These are phyloP conservation scores for Noccaea bulbosa DNA, from an alignment of 345 rosid species.

Conservation along the genomic window DNA sequence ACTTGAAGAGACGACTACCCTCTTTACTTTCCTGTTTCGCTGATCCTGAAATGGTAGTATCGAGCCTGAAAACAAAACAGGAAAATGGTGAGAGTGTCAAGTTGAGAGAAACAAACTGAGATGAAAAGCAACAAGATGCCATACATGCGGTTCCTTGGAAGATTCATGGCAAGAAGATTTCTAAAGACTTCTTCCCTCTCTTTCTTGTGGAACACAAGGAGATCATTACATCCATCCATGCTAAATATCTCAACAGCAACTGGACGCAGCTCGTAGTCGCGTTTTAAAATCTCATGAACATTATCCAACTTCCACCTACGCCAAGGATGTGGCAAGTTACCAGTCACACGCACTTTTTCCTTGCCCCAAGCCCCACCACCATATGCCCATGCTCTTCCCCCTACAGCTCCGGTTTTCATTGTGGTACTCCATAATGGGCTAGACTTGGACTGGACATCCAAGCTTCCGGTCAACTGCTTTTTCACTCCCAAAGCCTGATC, in stretches of 20 bases:
- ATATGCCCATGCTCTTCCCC: constrained; percentile 96
- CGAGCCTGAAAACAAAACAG: constrained; percentile 63
- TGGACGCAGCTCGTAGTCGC: constrained; percentile 96
- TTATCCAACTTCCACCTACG: constrained; percentile 89
- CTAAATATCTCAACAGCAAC: constrained; percentile 96
- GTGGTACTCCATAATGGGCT: constrained; percentile 61
- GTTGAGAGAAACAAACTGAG: background rate
- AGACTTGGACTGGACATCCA: constrained; percentile 78
- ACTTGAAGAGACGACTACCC: constrained; percentile 84
- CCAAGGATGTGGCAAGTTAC: constrained; percentile 85
- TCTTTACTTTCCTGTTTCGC: constrained; percentile 80
- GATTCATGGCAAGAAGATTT: constrained; percentile 87
- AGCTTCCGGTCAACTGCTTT: constrained; percentile 61
- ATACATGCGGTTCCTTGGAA: constrained; percentile 95
- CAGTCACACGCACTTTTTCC: constrained; percentile 67
- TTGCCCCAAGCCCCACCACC: constrained; percentile 98
- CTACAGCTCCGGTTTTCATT: constrained; percentile 54
- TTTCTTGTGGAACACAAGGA: constrained; percentile 86
- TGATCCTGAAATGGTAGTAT: constrained; percentile 89
- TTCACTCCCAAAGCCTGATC: constrained; percentile 96
- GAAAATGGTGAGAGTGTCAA: too few species aligned
- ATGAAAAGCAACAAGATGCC: constrained; percentile 37
- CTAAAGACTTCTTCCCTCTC: constrained; percentile 97
- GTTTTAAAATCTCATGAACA: constrained; percentile 89
- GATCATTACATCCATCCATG: constrained; percentile 97